Evolutionary conservation across 768 basidiomycete genomes (phyloP), one percentile per base, ranked within the genome.

Genomic region (Tricholoma matsutake): DNA sequence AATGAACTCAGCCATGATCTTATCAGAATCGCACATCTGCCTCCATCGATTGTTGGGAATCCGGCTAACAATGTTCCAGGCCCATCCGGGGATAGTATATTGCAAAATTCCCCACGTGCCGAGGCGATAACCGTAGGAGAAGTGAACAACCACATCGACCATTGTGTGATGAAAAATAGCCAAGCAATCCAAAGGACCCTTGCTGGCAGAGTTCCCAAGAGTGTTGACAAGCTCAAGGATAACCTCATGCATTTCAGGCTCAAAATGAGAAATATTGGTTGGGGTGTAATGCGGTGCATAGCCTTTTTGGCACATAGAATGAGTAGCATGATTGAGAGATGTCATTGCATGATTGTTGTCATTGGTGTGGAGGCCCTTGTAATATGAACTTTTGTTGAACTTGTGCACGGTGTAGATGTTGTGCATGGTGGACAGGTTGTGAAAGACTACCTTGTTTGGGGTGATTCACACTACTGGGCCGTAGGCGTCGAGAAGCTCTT

Each of bases 281-380:
- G 83, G 82, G 51, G 75, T 83, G 71, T 92, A 92, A 72, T 91
- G 90, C 16, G 86, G 83, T 13, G 88, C 86, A 71, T 89, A 92
- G 55, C 81, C 87, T 75, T 87, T 91, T 61, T 88, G 86, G 71
- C 89, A 87, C 55, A 83, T 79, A 52, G 83, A 79, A 73, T 92
- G 89, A 60, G 79, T 77, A 61, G 84, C 78, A 64, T 92, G 88
- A 68, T 88, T 86, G 60, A 92, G 81, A 54, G 89, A 90, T 61
- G 89, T 92, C 91, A 92, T 92, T 57, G 91, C 91, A 71, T 92
- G 91, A 74, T 92, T 86, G 68, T 91, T 89, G 72, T 91, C 83
- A 72, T 91, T 91, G 74, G 88, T 92, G 68, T 89, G 78, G 63
- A 92, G 79, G 64, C 86, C 85, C 80, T 92, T 91, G 76, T 92